Base-by-base conservation (phyloP, 306 rosid genomes). In the Prunus fruticosa region DNA sequence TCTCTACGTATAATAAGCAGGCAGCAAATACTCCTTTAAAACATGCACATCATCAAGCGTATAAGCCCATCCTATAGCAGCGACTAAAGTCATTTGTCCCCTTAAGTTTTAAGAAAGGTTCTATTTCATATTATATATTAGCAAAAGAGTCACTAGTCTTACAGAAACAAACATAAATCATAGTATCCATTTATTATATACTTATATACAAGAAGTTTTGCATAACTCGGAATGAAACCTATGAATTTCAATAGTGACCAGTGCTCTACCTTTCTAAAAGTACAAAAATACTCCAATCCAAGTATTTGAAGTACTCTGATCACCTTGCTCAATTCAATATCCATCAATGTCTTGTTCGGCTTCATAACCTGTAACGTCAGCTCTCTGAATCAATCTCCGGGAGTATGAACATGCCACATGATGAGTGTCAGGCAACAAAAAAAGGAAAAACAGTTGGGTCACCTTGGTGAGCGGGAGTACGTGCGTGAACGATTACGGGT, bases 381-480 rank as follows among this genome's bases (percentile, higher is more conserved):
- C 53, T 67, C 66, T 46, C 49, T 19, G 57, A 74, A 76, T 82
- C 81, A 94, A 74, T 77, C 68, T 15, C 72, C 74, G 28, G n/a
- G 43, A 45, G 16, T 45, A 63, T 25, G 25, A 16, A 34, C 12
- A 25, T 32, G 2, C 10, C 51, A 25, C 12, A 34, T 2, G 50
- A 71, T 12, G n/a, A 15, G 19, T 4, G 38, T 15, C 20, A 73
- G 19, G 34, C 11, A 78, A 25, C 61, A 23, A 57, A 38, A 60
- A 18, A 10, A 54, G 28, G 49, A 67, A 66, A 82, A 79, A 38
- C 47, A 66, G 64, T 5, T 3, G 27, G 64, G 51, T 69, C 72
- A 90, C 99, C 97, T 88, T 49, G 99, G 97, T 16, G 97, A 95
- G 46, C 83, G 85, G 64, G 97, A 88, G 81, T 79, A 78, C 19